A percentile compares a stretch with the other conserved stretches of the same genome.
phyloP scores from a whole-genome alignment of 2,329 filamentous ascomycete genomes.

The Lachnellula hyalina region DNA sequence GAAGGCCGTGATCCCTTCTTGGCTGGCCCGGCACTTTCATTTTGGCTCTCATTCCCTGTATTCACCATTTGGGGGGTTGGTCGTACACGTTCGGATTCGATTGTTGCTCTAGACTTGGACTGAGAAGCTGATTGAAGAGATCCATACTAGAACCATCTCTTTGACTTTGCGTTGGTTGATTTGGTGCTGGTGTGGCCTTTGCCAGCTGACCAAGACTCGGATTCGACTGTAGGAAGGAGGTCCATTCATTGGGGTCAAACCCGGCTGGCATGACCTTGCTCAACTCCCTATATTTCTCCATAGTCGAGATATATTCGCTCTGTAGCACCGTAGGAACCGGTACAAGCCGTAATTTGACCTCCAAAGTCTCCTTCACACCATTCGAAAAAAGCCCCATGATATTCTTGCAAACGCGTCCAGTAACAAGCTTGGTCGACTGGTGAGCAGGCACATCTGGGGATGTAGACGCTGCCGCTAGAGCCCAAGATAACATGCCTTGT shows the following conservation, averaged over 20 bases:
- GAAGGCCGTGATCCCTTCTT: slow-evolving; percentile 26
- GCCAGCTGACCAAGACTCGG: slow-evolving; percentile 42
- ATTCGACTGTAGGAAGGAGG: slow-evolving; percentile 68
- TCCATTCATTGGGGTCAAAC: slow-evolving; percentile 73
- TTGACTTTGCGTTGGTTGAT: slow-evolving; percentile 3
- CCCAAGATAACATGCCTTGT: slow-evolving; percentile 89
- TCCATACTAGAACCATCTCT: slow-evolving; percentile 30
- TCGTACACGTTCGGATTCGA: slow-evolving; percentile 15
- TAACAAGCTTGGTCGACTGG: slow-evolving; percentile 67
- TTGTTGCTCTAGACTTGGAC: slow-evolving; percentile 25
- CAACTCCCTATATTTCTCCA: slow-evolving; percentile 54
- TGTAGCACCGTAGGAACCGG: slow-evolving; percentile 58
- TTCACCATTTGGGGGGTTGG: slow-evolving; percentile 13
- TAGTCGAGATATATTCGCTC: slow-evolving; percentile 54
- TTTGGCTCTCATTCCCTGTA: slow-evolving; percentile 12
- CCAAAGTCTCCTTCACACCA: slow-evolving; percentile 79
- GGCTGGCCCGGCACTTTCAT: slow-evolving; percentile 7
- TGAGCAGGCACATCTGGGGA: slow-evolving; percentile 49
- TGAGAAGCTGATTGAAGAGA: slow-evolving; percentile 36
- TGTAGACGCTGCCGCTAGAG: slow-evolving; percentile 54
- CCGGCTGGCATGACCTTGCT: slow-evolving; percentile 52
- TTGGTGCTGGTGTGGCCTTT: slow-evolving; percentile 14
- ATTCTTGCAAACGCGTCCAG: slow-evolving; percentile 85
- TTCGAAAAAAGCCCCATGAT: slow-evolving; percentile 77
- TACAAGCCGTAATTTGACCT: slow-evolving; percentile 85